phyloP scores from a whole-genome alignment of 2,329 filamentous ascomycete species.

The Beauveria scarabaeidicola region DNA sequence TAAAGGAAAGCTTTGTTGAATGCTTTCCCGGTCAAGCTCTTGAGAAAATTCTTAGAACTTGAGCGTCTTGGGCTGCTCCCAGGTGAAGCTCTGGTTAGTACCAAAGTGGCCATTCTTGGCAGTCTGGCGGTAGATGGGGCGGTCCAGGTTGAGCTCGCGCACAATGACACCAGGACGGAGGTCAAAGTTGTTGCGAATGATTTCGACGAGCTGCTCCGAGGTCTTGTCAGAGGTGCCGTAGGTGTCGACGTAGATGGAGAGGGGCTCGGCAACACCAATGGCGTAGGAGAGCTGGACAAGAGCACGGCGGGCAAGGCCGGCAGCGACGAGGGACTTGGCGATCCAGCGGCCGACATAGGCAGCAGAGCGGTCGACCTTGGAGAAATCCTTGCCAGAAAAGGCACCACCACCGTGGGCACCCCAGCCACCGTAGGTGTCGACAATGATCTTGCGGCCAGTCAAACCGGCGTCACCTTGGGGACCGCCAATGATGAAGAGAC shows the following conservation, averaged over 20 bases:
- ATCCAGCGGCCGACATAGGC: slow-evolving; percentile 98
- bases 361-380: slow-evolving; percentile 98
- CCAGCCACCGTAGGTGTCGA: slow-evolving; percentile 99
- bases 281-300: slow-evolving; percentile 98
- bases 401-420: slow-evolving; percentile 99
- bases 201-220: slow-evolving; percentile 88
- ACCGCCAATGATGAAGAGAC: slow-evolving; percentile 97
- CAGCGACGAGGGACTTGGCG: slow-evolving; percentile 91
- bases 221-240: slow-evolving; percentile 90
- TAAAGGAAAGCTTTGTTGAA: slow-evolving; percentile 33
- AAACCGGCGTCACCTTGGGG: slow-evolving; percentile 98
- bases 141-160: slow-evolving; percentile 87
- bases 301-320: slow-evolving; percentile 81
- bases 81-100: slow-evolving; percentile 93
- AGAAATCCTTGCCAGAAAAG: slow-evolving; percentile 99
- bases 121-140: slow-evolving; percentile 96
- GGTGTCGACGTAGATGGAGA: slow-evolving; percentile 94
- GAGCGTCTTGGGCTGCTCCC: slow-evolving; percentile 96
- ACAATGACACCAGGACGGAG: slow-evolving; percentile 97
- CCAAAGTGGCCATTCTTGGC: slow-evolving; percentile 99
- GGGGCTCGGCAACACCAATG: slow-evolving; percentile 96
- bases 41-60: slow-evolving; percentile 59
- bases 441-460: slow-evolving; percentile 98
- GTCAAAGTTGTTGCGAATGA: slow-evolving; percentile 95
- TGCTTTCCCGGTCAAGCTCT: slow-evolving; percentile 22